A percentile compares a stretch with the other conserved stretches of the same genome.
Conservation (phyloP, 176 grass and related monocot species). For the Hsuehochloa calcarea region DNA sequence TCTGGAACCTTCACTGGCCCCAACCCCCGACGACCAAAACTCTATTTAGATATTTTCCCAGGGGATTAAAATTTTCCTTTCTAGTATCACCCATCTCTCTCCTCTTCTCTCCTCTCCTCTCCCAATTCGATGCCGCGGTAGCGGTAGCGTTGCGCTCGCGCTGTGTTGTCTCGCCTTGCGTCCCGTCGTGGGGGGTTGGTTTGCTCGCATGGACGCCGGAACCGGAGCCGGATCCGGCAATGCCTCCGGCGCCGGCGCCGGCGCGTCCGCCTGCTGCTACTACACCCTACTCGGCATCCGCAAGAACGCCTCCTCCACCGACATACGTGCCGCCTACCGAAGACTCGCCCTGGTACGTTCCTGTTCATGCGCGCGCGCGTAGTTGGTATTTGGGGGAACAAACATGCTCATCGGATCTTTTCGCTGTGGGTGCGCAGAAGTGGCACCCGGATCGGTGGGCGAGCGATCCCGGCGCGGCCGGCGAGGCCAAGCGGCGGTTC, state of each 20-base stretch:
- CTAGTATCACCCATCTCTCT: background rate
- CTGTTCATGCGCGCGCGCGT: background rate
- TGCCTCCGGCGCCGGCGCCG: slow-evolving; percentile 52
- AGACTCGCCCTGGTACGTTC: slow-evolving; percentile 79
- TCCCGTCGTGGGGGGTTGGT: background rate
- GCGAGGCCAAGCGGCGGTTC: slow-evolving; percentile 85
- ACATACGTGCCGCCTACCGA: slow-evolving; percentile 82
- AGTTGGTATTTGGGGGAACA: background rate
- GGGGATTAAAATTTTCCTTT: slow-evolving; percentile 19
- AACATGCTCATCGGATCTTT: slow-evolving; percentile 24
- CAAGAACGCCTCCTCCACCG: slow-evolving; percentile 68
- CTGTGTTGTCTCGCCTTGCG: background rate
- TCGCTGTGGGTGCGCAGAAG: slow-evolving; percentile 48
- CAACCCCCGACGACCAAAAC: slow-evolving; percentile 37
- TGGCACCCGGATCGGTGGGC: slow-evolving; percentile 97
- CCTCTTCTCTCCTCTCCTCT: background rate
- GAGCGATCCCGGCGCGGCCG: slow-evolving; percentile 57
- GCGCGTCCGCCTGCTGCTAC: slow-evolving; percentile 74
- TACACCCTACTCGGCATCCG: slow-evolving; percentile 79
- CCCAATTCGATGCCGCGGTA: slow-evolving; percentile 35
- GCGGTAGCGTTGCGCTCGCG: background rate
- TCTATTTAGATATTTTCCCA: slow-evolving; percentile 35
- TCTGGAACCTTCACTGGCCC: slow-evolving; percentile 88
- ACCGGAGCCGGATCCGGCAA: slow-evolving; percentile 62
- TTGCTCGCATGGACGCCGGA: slow-evolving; percentile 55